Base-by-base conservation (phyloP, 1,284 basidiomycete species). In the Ustilago sp. region DNA sequence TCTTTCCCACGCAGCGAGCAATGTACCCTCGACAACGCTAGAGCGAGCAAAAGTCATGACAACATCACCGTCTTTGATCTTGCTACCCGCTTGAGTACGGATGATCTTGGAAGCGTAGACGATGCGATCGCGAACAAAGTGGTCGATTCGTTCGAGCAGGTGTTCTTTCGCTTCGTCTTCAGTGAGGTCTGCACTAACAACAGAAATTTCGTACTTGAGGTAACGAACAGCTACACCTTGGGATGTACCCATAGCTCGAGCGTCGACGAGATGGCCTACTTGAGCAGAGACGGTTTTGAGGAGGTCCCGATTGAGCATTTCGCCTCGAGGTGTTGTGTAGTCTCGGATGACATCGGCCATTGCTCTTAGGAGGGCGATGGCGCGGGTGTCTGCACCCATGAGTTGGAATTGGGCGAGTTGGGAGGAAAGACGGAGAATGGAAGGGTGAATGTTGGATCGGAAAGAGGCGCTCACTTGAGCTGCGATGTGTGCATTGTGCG, bases 41-140 rank as follows among this genome's bases (percentile, higher is more conserved):
- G 94, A 94, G 92, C 93, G 90, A 12, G 94, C 95, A 87, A 94
- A 99, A 9, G 95, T 96, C 53, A 99, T 89, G 66, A 99, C 91
- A 19, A 94, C 92, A 87, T 97, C 94, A 8, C 93, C 94, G 73
- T 97, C 91, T 79, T 93, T 93, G 85, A 99, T 98, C 88, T 98
- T 99, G 59, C 91, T 90, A 1, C 95, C 94, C 59, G 93, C 90
- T 59, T 82, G 81, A 72, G 93, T 91, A 81, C 94, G 91, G 67
- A 99, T 99, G 68, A 98, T 94, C 85, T 95, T 91, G 86, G 93
- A 95, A 7, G 97, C 97, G 55, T 94, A 90, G 64, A 94, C 91
- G 80, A 99, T 98, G 50, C 95, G 90, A 87, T 99, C 96, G 35
- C 92, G 91, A 77, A 98, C 93, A 86, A 98, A 99, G 74, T 92